Percentiles rank a stretch among this genome's conserved stretches.
Evolutionary conservation across 805 yeast genomes (phyloP).

Genomic region (Hanseniaspora nectarophila): DNA sequence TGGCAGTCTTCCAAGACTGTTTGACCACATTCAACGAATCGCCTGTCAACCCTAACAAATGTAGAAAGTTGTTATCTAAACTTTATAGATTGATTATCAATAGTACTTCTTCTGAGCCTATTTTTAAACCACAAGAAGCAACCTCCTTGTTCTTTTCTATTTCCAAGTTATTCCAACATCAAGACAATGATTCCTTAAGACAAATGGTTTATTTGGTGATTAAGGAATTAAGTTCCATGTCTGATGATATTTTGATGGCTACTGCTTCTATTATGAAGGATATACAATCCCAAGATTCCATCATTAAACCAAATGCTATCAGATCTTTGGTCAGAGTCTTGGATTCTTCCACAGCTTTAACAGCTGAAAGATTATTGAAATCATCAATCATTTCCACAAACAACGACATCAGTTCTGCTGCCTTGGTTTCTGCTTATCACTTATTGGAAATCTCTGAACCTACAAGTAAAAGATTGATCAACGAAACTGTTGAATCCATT

Average conservation of each 20-base stretch:
- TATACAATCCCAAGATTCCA: constrained; percentile 74
- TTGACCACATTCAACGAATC: constrained; percentile 82
- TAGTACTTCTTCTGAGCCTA: constrained; percentile 17
- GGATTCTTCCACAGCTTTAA: constrained; percentile 81
- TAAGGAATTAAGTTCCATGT: constrained; percentile 73
- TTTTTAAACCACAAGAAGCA: constrained; percentile 78
- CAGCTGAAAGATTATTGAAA: constrained; percentile 84
- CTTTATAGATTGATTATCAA: constrained; percentile 54
- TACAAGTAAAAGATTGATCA: constrained; percentile 84
- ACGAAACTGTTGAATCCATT: constrained; percentile 89
- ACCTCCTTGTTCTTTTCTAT: constrained; percentile 87
- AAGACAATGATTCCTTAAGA: constrained; percentile 67
- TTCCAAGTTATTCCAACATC: constrained; percentile 89
- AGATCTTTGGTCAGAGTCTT: constrained; percentile 81
- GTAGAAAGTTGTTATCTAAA: constrained; percentile 72
- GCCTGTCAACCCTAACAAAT: constrained; percentile 76
- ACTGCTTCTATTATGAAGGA: constrained; percentile 97
- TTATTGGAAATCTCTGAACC: constrained; percentile 80
- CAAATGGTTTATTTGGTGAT: constrained; percentile 90
- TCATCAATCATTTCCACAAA: constrained; percentile 85
- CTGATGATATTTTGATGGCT: constrained; percentile 92
- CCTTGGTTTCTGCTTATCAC: constrained; percentile 82
- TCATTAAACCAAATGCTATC: constrained; percentile 88
- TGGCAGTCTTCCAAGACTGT: constrained; percentile 95
- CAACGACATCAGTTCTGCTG: constrained; percentile 85